A percentile compares a stretch with the other conserved stretches of the same genome.
phyloP scores from a whole-genome alignment of 495 filamentous ascomycete genomes.

The Durotheca rogersii region DNA sequence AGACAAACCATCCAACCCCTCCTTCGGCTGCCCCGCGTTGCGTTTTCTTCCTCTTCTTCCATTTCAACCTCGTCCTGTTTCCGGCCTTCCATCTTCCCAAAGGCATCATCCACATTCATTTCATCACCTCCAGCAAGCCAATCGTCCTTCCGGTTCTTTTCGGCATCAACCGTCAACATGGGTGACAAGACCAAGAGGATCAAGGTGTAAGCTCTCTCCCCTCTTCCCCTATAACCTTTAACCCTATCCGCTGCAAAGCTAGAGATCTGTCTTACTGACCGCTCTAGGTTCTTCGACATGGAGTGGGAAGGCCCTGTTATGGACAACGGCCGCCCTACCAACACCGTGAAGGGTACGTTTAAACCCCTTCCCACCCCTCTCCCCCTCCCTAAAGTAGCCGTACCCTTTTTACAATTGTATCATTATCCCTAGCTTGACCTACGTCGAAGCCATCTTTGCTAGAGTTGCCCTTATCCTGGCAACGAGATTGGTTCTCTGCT shows the following conservation, averaged over 20 bases:
- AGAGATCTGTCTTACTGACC: no score
- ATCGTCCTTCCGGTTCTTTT: slow-evolving; percentile 52
- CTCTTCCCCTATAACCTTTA: no score
- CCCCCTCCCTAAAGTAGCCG: slow-evolving; percentile 11
- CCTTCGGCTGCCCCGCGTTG: slow-evolving; percentile 32
- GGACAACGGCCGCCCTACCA: slow-evolving; percentile 58
- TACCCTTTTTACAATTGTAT: no score
- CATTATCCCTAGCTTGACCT: neutral
- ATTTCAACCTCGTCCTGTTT: slow-evolving; percentile 20
- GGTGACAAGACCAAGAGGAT: slow-evolving; percentile 58
- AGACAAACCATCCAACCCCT: slow-evolving; percentile 32
- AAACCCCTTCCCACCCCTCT: slow-evolving; percentile 17
- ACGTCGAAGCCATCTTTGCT: slow-evolving; percentile 15
- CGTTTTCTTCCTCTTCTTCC: slow-evolving; percentile 33
- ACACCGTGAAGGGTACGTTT: slow-evolving; percentile 61
- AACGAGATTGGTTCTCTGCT: no score
- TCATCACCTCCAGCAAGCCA: slow-evolving; percentile 17
- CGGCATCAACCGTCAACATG: slow-evolving; percentile 65
- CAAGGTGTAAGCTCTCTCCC: slow-evolving; percentile 26
- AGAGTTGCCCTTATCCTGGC: no score
- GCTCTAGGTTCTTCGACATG: slow-evolving; percentile 39
- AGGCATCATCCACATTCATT: slow-evolving; percentile 15
- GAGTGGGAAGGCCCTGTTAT: slow-evolving; percentile 67
- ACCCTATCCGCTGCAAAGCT: no score
- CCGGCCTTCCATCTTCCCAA: slow-evolving; percentile 22